Conservation (phyloP, 2,329 filamentous ascomycete species). For the Blastomyces silverae region DNA sequence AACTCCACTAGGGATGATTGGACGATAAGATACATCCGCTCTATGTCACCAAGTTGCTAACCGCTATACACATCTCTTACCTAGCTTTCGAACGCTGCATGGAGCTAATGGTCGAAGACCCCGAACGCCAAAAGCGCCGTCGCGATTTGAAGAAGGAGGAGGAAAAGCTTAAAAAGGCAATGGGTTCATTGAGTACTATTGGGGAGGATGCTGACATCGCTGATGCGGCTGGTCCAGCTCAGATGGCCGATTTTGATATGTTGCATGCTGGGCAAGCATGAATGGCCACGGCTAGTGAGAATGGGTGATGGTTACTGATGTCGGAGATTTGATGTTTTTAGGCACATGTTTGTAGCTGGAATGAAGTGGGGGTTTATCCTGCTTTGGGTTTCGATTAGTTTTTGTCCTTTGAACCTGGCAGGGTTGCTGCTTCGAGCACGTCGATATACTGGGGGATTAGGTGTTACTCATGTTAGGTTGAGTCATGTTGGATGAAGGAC, state of each 20-base stretch:
- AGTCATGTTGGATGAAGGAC: not conserved
- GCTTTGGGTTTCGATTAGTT: not conserved
- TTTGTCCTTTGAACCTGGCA: not conserved
- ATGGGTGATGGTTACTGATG: not conserved
- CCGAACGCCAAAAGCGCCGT: constrained; percentile 31
- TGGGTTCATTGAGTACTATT: constrained; percentile 24
- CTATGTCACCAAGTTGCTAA: not conserved
- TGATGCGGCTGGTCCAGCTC: not conserved
- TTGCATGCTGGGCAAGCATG: not conserved
- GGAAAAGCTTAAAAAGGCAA: constrained; percentile 32
- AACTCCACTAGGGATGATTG: not conserved
- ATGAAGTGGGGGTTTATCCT: not conserved
- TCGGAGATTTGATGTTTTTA: not conserved
- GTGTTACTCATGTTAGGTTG: not conserved
- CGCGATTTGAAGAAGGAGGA: constrained; percentile 29
- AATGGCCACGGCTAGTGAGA: not conserved
- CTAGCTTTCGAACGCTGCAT: constrained; percentile 32
- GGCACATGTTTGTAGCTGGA: not conserved
- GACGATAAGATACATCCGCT: not conserved
- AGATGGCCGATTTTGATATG: not conserved
- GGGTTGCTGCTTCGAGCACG: not conserved
- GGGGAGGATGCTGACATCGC: constrained; percentile 12
- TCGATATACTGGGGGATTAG: not conserved
- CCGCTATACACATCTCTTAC: not conserved
- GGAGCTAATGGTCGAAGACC: constrained; percentile 36